Conservation (phyloP, 495 filamentous ascomycete species). For the Daldinia childiae region DNA sequence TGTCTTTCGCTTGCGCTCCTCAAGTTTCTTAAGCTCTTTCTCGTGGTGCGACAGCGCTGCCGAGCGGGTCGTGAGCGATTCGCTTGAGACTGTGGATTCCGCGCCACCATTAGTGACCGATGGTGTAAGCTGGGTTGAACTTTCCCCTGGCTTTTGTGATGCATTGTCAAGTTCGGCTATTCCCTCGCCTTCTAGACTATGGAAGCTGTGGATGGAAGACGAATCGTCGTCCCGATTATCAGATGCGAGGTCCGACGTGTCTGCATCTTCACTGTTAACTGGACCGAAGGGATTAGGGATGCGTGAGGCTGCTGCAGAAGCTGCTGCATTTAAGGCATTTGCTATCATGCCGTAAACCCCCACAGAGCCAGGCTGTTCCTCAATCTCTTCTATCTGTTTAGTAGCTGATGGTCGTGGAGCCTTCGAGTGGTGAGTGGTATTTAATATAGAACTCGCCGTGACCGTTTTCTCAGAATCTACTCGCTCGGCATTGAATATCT, state of each 20-base stretch:
- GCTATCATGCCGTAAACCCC: slow-evolving; percentile 62
- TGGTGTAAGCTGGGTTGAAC: slow-evolving; percentile 40
- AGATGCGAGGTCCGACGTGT: slow-evolving; percentile 32
- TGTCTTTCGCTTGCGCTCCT: slow-evolving; percentile 72
- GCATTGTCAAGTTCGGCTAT: slow-evolving; percentile 42
- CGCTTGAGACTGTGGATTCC: slow-evolving; percentile 45
- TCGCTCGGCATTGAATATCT: slow-evolving; percentile 27
- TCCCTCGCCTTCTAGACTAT: slow-evolving; percentile 40
- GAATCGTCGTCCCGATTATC: slow-evolving; percentile 34
- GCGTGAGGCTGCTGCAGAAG: slow-evolving; percentile 52
- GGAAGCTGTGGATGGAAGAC: slow-evolving; percentile 57
- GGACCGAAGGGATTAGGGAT: slow-evolving; percentile 47
- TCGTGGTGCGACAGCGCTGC: slow-evolving; percentile 61
- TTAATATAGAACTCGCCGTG: slow-evolving; percentile 12
- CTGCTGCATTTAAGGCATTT: slow-evolving; percentile 54
- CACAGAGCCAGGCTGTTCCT: slow-evolving; percentile 58
- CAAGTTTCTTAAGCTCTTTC: slow-evolving; percentile 78
- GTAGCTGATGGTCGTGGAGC: slow-evolving; percentile 9
- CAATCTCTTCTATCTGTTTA: slow-evolving; percentile 40
- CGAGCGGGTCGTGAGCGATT: slow-evolving; percentile 44
- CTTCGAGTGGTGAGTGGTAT: slow-evolving; percentile 1
- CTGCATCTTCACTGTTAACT: slow-evolving; percentile 47
- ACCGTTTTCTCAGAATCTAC: slow-evolving; percentile 26
- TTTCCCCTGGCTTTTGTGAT: slow-evolving; percentile 34
- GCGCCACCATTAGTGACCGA: slow-evolving; percentile 44